A percentile compares a stretch with the other conserved stretches of the same genome.
These are phyloP conservation scores for Colletotrichum coccodes DNA, from an alignment of 2,329 filamentous ascomycete genomes.

Conservation along the genomic window DNA sequence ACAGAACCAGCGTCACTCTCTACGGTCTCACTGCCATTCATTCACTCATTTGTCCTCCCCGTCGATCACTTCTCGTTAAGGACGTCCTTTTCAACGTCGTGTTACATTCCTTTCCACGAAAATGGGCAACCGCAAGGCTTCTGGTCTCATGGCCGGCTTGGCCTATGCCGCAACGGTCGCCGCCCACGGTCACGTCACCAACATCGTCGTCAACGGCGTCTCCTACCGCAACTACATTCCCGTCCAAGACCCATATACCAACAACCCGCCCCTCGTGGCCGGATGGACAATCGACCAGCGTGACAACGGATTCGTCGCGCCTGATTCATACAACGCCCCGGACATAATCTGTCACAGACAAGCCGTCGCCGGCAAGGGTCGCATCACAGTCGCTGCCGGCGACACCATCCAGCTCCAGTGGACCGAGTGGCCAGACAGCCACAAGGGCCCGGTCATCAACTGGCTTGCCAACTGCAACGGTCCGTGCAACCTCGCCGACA, in stretches of 20 bases:
- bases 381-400: constrained; percentile 55
- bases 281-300: constrained; percentile 55
- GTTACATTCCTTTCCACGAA: constrained; percentile 1
- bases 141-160: constrained; percentile 36
- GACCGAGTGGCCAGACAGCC: constrained; percentile 59
- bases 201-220: constrained; percentile 55
- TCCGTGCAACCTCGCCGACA: constrained; percentile 51
- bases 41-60: neutral
- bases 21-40: neutral
- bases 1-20: neutral
- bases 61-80: neutral
- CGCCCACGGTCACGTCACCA: constrained; percentile 54
- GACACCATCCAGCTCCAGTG: constrained; percentile 57
- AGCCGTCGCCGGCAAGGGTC: constrained; percentile 50
- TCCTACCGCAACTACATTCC: constrained; percentile 54
- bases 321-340: constrained; percentile 49
- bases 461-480: constrained; percentile 57
- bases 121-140: constrained; percentile 38
- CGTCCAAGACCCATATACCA: constrained; percentile 20
- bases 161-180: constrained; percentile 39
- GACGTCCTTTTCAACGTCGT: neutral
- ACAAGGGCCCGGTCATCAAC: constrained; percentile 58
- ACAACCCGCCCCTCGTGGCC: constrained; percentile 31
- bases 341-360: constrained; percentile 62
- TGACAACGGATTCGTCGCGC: constrained; percentile 59